These are phyloP conservation scores for Neolentinus lepideus DNA, from an alignment of 1,284 basidiomycete genomes.

Conservation along the genomic window DNA sequence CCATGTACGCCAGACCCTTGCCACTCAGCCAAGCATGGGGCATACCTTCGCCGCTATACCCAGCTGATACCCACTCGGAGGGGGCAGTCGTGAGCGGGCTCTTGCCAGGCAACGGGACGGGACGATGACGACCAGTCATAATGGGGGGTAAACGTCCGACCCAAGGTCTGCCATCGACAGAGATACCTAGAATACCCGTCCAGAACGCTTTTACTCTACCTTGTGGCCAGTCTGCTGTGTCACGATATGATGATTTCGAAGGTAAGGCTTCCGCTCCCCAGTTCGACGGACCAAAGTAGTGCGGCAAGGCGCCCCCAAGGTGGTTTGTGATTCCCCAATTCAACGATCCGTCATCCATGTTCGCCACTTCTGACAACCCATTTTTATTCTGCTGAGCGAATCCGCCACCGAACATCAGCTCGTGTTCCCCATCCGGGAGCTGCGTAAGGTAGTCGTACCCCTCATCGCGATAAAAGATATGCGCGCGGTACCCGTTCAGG, in stretches of 20 bases:
- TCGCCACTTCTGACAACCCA: conserved; percentile 31
- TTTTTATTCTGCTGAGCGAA: conserved; percentile 27
- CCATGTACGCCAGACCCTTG: conserved; percentile 49
- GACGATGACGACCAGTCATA: conserved; percentile 19
- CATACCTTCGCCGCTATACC: conserved; percentile 64
- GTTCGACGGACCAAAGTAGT: conserved; percentile 33
- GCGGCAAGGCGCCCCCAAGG: conserved; percentile 32
- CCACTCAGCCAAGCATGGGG: conserved; percentile 56
- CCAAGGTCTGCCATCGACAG: conserved; percentile 36
- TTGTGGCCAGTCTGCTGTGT: conserved; percentile 20
- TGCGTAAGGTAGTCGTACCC: conserved; percentile 73
- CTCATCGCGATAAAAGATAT: conserved; percentile 47
- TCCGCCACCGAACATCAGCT: conserved; percentile 60
- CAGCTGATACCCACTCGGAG: conserved; percentile 47
- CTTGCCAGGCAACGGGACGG: neutral
- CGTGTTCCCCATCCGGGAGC: conserved; percentile 38
- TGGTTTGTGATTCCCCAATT: conserved; percentile 26
- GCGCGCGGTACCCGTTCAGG: conserved; percentile 37
- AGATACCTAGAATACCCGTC: conserved; percentile 46
- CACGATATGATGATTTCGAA: conserved; percentile 7
- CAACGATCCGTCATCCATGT: conserved; percentile 34
- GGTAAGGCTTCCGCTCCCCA: conserved; percentile 30
- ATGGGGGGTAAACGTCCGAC: conserved; percentile 34
- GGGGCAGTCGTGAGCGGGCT: conserved; percentile 18
- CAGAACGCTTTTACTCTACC: conserved; percentile 40